A percentile compares a stretch with the other conserved stretches of the same genome.
Conservation (phyloP, 2,329 filamentous ascomycete species). For the Penicillium sp. region DNA sequence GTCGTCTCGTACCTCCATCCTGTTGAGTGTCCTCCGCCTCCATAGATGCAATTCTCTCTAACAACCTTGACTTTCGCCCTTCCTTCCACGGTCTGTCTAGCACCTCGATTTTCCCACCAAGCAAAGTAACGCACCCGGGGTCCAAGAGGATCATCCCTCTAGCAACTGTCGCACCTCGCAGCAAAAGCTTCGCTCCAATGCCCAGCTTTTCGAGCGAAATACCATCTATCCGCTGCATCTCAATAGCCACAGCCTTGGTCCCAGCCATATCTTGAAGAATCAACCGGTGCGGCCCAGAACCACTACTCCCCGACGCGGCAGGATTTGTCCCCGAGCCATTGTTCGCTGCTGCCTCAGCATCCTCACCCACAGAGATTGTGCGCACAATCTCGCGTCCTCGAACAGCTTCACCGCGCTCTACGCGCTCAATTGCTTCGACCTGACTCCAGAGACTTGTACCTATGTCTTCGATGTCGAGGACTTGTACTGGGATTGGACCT, state of each 20-base stretch:
- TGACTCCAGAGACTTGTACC: conserved; percentile 80
- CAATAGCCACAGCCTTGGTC: conserved; percentile 68
- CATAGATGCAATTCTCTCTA: conserved; percentile 54
- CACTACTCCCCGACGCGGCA: conserved; percentile 14
- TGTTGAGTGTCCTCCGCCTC: conserved; percentile 1
- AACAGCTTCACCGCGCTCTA: conserved; percentile 53
- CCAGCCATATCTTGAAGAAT: conserved; percentile 79
- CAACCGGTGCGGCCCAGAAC: conserved; percentile 69
- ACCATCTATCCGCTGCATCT: conserved; percentile 66
- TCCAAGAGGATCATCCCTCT: conserved; percentile 79
- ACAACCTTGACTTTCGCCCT: conserved; percentile 68
- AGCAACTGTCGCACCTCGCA: conserved; percentile 65
- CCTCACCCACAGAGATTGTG: conserved; percentile 59
- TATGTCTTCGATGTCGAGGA: conserved; percentile 84
- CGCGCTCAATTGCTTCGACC: conserved; percentile 66
- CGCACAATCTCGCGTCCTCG: conserved; percentile 79
- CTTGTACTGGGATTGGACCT: conserved; percentile 71
- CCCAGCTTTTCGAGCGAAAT: conserved; percentile 60
- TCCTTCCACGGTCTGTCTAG: conserved; percentile 78
- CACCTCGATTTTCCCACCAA: conserved; percentile 85
- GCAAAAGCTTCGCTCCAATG: conserved; percentile 80
- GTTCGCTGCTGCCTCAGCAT: conserved; percentile 36
- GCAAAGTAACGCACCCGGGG: conserved; percentile 63
- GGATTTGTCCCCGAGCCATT: conserved; percentile 13
- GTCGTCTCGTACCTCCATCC: background rate